These are phyloP conservation scores for Yamadazyma kitorensis DNA, from an alignment of 805 yeast genomes.

Conservation along the genomic window DNA sequence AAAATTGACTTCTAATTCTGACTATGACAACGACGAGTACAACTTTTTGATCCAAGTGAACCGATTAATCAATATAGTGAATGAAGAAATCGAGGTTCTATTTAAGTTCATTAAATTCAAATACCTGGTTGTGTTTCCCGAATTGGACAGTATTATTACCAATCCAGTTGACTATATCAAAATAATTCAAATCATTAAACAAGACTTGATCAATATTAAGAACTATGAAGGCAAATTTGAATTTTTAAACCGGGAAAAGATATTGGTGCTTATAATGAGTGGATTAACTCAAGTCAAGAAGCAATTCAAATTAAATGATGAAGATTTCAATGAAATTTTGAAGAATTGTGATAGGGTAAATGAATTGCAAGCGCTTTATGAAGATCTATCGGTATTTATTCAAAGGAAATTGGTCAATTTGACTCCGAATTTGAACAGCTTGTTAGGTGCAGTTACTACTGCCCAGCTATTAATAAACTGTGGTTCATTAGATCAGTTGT, in stretches of 20 bases:
- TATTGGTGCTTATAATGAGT: conserved; percentile 72
- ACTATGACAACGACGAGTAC: conserved; percentile 37
- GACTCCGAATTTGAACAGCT: conserved; percentile 78
- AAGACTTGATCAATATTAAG: conserved; percentile 33
- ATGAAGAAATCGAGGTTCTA: conserved; percentile 50
- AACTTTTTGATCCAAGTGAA: conserved; percentile 54
- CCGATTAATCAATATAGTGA: conserved; percentile 51
- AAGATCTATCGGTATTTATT: conserved; percentile 50
- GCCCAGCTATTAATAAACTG: conserved; percentile 66
- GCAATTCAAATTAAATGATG: conserved; percentile 19
- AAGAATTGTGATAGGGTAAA: conserved; percentile 48
- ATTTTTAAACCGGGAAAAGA: conserved; percentile 50
- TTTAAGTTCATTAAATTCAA: conserved; percentile 48
- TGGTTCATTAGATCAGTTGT: conserved; percentile 67
- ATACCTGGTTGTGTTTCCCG: conserved; percentile 67
- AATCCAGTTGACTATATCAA: conserved; percentile 62
- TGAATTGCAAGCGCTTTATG: conserved; percentile 42
- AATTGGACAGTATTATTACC: conserved; percentile 59
- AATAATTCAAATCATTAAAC: conserved; percentile 50
- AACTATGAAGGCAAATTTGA: conserved; percentile 35
- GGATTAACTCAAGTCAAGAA: conserved; percentile 48
- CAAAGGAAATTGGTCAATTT: conserved; percentile 52
- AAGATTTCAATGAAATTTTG: conserved; percentile 35
- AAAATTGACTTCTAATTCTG: conserved; percentile 27
- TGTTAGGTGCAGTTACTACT: conserved; percentile 71